phyloP scores from a whole-genome alignment of 73 alveolate species.

The Paramecium sexaurelia region DNA sequence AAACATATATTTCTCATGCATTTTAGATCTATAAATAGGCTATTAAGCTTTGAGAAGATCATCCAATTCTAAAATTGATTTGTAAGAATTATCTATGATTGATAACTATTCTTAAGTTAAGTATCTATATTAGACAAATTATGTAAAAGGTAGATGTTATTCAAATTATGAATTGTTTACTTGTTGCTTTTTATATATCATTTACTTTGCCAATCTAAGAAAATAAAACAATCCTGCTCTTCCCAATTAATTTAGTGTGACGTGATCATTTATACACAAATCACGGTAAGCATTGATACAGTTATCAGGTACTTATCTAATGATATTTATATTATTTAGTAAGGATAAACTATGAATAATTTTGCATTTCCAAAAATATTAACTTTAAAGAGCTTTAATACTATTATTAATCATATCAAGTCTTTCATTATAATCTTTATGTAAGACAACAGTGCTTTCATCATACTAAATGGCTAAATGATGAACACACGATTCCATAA shows the following conservation, averaged over 20 bases:
- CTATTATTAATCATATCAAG: not conserved
- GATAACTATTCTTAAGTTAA: not conserved
- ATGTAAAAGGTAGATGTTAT: not conserved
- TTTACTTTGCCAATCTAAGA: not conserved
- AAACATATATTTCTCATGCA: constrained; percentile 44
- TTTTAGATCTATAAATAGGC: constrained; percentile 38
- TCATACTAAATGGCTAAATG: constrained; percentile 50
- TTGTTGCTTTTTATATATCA: not conserved
- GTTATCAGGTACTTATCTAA: not conserved
- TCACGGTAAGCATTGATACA: not conserved
- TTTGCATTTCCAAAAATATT: constrained; percentile 37
- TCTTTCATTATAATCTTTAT: constrained; percentile 27
- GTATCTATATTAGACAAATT: constrained; percentile 29
- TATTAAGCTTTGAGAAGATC: not conserved
- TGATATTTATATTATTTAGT: constrained; percentile 19
- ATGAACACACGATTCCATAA: constrained; percentile 58
- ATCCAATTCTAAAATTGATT: not conserved
- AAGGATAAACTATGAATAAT: constrained; percentile 23
- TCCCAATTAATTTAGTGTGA: constrained; percentile 40
- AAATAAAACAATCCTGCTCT: constrained; percentile 52
- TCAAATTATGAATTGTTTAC: not conserved
- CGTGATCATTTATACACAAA: constrained; percentile 18
- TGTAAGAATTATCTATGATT: not conserved
- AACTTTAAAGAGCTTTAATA: not conserved
- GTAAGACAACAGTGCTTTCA: not conserved